A percentile compares a stretch with the other conserved stretches of the same genome.
Evolutionary conservation across 2,329 filamentous ascomycete genomes (phyloP).

Genomic region (Arthrobotrys megalospora): DNA sequence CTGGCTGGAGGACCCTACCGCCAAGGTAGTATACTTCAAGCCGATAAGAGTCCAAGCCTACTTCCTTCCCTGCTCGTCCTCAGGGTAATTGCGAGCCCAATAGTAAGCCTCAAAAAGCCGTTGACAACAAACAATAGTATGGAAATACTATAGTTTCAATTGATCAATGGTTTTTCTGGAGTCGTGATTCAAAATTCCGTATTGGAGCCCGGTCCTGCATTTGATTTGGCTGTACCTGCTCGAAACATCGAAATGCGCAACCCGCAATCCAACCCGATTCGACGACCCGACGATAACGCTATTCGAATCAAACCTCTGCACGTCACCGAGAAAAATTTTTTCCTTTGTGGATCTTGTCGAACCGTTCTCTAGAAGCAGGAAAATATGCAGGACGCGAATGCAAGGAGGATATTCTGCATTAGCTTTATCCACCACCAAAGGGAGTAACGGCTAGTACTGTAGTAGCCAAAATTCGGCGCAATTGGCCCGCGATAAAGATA

Average conservation of each 20-base stretch:
- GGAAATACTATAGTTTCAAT: not conserved
- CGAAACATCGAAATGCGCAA: conserved; percentile 1
- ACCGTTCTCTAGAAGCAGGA: conserved; percentile 13
- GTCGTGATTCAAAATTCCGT: conserved; percentile 7
- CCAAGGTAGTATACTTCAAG: conserved; percentile 9
- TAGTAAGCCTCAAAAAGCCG: not conserved
- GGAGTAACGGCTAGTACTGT: not conserved
- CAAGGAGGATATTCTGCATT: conserved; percentile 27
- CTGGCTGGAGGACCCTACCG: conserved; percentile 10
- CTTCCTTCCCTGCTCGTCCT: not conserved
- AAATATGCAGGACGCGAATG: conserved; percentile 28
- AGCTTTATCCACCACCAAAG: conserved; percentile 17
- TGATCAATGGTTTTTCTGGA: not conserved
- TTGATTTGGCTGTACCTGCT: conserved; percentile 18
- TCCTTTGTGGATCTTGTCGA: not conserved
- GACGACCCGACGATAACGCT: conserved; percentile 18
- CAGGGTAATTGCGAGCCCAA: not conserved
- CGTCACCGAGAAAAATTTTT: conserved; percentile 23
- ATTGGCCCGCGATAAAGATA: conserved; percentile 14
- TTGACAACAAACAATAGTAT: not conserved
- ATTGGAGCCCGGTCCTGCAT: not conserved
- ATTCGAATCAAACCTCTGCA: conserved; percentile 41
- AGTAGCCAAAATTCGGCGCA: not conserved
- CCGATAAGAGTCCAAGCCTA: not conserved
- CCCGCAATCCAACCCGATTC: conserved; percentile 20